Evolutionary conservation across 2,329 filamentous ascomycete species (phyloP), one percentile per base, ranked within the genome.

Genomic region (Epichloe sylvatica): DNA sequence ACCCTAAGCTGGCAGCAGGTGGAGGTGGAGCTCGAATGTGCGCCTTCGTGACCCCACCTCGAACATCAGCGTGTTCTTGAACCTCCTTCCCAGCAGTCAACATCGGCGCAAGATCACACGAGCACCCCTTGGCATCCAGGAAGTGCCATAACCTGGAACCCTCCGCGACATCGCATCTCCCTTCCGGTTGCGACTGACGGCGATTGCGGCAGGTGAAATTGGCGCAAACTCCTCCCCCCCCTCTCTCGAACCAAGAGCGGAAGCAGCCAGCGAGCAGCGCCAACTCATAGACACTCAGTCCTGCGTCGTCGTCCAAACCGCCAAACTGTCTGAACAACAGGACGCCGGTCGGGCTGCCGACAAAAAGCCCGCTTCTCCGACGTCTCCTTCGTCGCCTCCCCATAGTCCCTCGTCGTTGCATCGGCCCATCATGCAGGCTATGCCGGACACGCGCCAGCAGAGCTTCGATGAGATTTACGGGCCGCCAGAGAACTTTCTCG

Each of bases 401-500:
- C 59, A 58, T 52, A 62, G 62, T 51, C 67, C 65, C 48, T 61
- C 68, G 53, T 50, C 47, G 36, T 46, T 55, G 46, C 72, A 74
- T 59, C 68, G 73, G 53, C 73, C 75, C 58, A 77, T 76, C 62
- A 75, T 83, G 72, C 77, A 81, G 68, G 76, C 78, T 54, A 78
- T 83, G 72, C 80, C 80, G 45, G 80, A 83, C 63, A 80, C 85
- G 58, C 86, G 90, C 61, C 81, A 86, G 70, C 92, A 98, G 74
- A 92, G 85, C 64, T 97, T 96, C 65, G 92, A 98, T 71, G 92
- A 98, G 76, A 95, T 97, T 67, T 98, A 98, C 69, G 92, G 90
- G 13, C 88, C 91, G 45, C 92, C 92, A 5, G 92, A 98, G 76
- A 98, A 98, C 74, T 96, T 97, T 65, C 79, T 98, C 49, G 92